These are phyloP conservation scores for Macrolepiota dolichaula DNA, from an alignment of 768 basidiomycete genomes.

Conservation along the genomic window DNA sequence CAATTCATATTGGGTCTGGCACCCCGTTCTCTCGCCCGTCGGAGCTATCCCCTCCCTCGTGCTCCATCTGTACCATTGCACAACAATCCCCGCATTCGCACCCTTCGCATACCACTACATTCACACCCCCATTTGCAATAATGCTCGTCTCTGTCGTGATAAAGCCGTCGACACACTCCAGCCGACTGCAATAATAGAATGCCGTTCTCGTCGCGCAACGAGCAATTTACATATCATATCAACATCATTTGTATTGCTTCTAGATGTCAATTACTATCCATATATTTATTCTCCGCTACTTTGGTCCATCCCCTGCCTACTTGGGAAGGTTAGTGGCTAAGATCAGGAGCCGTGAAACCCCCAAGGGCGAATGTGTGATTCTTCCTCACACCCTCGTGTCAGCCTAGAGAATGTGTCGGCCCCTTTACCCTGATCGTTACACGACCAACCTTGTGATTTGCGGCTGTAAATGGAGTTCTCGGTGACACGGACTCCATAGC, in stretches of 20 bases:
- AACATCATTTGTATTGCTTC: conserved; percentile 12
- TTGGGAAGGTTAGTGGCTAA: neutral
- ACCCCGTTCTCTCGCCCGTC: neutral
- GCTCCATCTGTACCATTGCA: neutral
- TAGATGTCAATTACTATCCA: conserved; percentile 7
- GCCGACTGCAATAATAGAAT: conserved; percentile 11
- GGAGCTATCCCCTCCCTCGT: neutral
- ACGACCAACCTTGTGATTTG: neutral
- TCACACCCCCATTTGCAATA: neutral
- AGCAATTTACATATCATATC: conserved; percentile 12
- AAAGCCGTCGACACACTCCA: conserved; percentile 1
- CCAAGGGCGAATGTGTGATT: neutral
- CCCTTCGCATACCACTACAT: neutral
- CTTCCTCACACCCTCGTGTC: neutral
- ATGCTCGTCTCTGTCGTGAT: neutral
- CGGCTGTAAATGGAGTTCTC: neutral
- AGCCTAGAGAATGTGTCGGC: neutral
- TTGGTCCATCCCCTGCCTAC: conserved; percentile 9
- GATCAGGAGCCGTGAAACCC: neutral
- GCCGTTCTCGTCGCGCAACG: conserved; percentile 13
- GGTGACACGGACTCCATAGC: neutral
- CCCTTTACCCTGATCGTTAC: neutral
- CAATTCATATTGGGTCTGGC: neutral
- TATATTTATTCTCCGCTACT: conserved; percentile 11
- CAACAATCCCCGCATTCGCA: neutral